These are phyloP conservation scores for Pinus tabuliformis DNA, from an alignment of 75 land plant species.

Conservation along the genomic window DNA sequence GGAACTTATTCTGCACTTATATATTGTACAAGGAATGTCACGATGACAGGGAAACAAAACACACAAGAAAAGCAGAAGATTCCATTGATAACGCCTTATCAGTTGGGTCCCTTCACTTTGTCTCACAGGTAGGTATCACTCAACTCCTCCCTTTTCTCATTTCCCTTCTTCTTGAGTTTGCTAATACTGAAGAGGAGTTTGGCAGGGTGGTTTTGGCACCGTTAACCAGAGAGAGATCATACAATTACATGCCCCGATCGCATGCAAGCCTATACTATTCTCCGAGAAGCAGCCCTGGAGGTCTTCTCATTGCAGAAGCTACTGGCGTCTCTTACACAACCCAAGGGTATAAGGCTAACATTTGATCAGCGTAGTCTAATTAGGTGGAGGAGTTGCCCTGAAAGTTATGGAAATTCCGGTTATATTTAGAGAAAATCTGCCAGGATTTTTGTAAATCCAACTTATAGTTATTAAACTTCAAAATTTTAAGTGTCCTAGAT, in stretches of 20 bases:
- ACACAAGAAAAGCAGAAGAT: neutral
- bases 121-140: constrained; percentile 9
- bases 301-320: constrained; percentile 26
- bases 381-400: too few relatives aligned
- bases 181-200: neutral
- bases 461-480: too few relatives aligned
- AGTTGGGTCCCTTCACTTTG: constrained; percentile 17
- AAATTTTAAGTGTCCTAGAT: too few relatives aligned
- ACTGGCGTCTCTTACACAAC: constrained; percentile 16
- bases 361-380: too few relatives aligned
- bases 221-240: constrained; percentile 13
- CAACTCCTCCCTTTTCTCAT: too few relatives aligned
- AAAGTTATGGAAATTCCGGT: too few relatives aligned
- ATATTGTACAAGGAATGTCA: too few relatives aligned
- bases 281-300: constrained; percentile 21
- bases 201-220: constrained; percentile 26
- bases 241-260: constrained; percentile 13
- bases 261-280: constrained; percentile 23
- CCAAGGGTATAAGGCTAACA: constrained; percentile 20
- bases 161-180: too few relatives aligned
- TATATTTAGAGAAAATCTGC: too few relatives aligned
- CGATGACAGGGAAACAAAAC: neutral
- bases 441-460: too few relatives aligned
- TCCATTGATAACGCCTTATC: constrained; percentile 19
- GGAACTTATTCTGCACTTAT: too few relatives aligned